phyloP scores from a whole-genome alignment of 164 flowering plant genomes.

The Brasenia schreberi region DNA sequence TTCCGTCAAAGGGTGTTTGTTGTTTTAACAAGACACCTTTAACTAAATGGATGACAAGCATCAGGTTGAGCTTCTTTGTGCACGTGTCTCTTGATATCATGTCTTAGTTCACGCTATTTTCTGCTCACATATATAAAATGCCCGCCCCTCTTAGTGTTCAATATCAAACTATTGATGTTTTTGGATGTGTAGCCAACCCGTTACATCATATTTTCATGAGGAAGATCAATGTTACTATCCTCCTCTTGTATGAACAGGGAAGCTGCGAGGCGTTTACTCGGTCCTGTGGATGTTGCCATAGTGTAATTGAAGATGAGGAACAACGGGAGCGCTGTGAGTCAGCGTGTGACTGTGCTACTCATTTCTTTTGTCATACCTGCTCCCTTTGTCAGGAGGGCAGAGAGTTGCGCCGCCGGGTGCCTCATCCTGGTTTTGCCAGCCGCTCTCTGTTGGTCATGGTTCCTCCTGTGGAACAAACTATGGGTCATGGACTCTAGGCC shows the following conservation, averaged over 20 bases:
- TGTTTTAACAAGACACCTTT: no score
- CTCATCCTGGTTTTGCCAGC: conserved; percentile 72
- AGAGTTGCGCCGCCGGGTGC: conserved; percentile 77
- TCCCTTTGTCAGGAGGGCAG: conserved; percentile 96
- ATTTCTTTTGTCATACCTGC: conserved; percentile 65
- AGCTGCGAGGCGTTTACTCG: conserved; percentile 62
- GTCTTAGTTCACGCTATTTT: no score
- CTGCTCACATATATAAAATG: no score
- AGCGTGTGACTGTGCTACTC: conserved; percentile 72
- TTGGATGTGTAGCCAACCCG: no score
- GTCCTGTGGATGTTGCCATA: conserved; percentile 72
- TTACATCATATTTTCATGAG: no score
- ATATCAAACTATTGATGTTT: no score
- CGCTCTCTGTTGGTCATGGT: conserved; percentile 62
- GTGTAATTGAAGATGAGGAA: conserved; percentile 47
- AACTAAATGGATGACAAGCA: no score
- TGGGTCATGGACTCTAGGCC: conserved; percentile 39
- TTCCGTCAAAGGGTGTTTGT: no score
- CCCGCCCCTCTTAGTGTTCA: no score
- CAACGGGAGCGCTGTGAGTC: conserved; percentile 69
- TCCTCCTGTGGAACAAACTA: conserved; percentile 70
- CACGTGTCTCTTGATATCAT: no score
- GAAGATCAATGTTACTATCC: no score
- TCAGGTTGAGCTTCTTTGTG: no score
- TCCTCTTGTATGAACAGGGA: conserved; percentile 39